These are phyloP conservation scores for Talaromyces sp. DNA, from an alignment of 2,329 filamentous ascomycete species.

Conservation along the genomic window DNA sequence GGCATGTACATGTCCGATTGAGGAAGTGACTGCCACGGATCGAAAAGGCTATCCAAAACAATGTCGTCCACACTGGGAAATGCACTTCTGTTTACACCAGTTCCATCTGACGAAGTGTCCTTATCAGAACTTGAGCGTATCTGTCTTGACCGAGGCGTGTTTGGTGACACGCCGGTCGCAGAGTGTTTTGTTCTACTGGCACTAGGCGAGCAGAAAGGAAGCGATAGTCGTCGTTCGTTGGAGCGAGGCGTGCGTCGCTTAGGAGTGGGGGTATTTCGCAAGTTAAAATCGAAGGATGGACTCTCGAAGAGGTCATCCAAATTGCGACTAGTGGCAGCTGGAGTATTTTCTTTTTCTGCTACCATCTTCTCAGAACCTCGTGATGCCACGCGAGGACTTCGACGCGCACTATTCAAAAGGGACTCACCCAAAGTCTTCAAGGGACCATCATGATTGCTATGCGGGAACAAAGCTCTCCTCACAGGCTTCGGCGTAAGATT, in stretches of 20 bases:
- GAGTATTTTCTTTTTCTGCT: conserved; percentile 58
- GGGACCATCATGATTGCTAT: conserved; percentile 31
- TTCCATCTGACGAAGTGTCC: background rate
- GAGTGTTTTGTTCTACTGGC: conserved; percentile 15
- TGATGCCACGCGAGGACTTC: conserved; percentile 37
- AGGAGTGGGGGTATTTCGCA: conserved; percentile 52
- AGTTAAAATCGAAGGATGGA: conserved; percentile 48
- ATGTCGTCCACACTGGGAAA: conserved; percentile 14
- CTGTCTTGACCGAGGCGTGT: background rate
- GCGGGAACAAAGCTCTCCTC: conserved; percentile 44
- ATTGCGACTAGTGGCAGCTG: conserved; percentile 48
- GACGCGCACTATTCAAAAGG: conserved; percentile 48
- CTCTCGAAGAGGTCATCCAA: conserved; percentile 67
- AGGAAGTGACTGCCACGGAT: conserved; percentile 15
- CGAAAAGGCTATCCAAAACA: conserved; percentile 11
- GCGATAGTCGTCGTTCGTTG: conserved; percentile 35
- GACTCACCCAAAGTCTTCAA: conserved; percentile 37
- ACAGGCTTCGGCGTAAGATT: conserved; percentile 56
- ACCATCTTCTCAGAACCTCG: conserved; percentile 37
- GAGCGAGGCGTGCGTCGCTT: conserved; percentile 52
- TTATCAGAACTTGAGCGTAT: conserved; percentile 5
- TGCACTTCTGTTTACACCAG: background rate
- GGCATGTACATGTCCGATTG: conserved; percentile 15
- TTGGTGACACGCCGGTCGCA: conserved; percentile 3
- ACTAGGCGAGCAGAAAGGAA: conserved; percentile 37